A percentile compares a stretch with the other conserved stretches of the same genome.
These are phyloP conservation scores for Limonium bicolor DNA, from an alignment of 148 eudicot species.

Conservation along the genomic window DNA sequence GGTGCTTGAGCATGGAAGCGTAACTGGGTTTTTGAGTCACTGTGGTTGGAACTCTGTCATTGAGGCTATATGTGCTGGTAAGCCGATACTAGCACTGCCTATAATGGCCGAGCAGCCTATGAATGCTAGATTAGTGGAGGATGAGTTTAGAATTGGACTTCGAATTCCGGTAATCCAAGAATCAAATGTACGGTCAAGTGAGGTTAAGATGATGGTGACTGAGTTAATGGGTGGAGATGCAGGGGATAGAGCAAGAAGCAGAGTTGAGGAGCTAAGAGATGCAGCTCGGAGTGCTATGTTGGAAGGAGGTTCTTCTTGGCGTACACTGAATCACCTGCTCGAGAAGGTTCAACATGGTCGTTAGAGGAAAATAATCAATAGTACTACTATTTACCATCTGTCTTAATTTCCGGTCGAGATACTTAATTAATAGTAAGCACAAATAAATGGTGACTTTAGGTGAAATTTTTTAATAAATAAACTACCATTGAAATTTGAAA, in stretches of 20 bases:
- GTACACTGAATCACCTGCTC: slow-evolving; percentile 22
- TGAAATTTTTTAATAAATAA: too few species aligned
- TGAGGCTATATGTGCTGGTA: slow-evolving; percentile 52
- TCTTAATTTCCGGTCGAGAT: background rate
- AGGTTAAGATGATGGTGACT: slow-evolving; percentile 21
- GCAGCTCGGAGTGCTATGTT: slow-evolving; percentile 31
- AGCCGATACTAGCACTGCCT: slow-evolving; percentile 69
- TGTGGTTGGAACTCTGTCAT: slow-evolving; percentile 79
- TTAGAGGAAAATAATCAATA: background rate
- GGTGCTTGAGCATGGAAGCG: slow-evolving; percentile 26
- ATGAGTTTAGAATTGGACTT: slow-evolving; percentile 57
- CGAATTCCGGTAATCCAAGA: slow-evolving; percentile 44
- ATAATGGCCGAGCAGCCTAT: slow-evolving; percentile 69
- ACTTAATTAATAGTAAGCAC: too few species aligned
- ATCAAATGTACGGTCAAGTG: slow-evolving; percentile 27
- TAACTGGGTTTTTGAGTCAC: slow-evolving; percentile 55
- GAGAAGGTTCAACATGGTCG: slow-evolving; percentile 7
- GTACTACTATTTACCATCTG: background rate
- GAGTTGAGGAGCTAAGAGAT: slow-evolving; percentile 23
- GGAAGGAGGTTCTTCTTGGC: slow-evolving; percentile 59
- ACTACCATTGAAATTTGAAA: too few species aligned
- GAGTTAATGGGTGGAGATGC: slow-evolving; percentile 52
- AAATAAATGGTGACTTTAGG: too few species aligned
- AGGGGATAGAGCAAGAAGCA: slow-evolving; percentile 30
- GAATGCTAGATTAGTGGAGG: slow-evolving; percentile 55